phyloP scores from a whole-genome alignment of 2,329 filamentous ascomycete genomes.

The Apiospora aurea region DNA sequence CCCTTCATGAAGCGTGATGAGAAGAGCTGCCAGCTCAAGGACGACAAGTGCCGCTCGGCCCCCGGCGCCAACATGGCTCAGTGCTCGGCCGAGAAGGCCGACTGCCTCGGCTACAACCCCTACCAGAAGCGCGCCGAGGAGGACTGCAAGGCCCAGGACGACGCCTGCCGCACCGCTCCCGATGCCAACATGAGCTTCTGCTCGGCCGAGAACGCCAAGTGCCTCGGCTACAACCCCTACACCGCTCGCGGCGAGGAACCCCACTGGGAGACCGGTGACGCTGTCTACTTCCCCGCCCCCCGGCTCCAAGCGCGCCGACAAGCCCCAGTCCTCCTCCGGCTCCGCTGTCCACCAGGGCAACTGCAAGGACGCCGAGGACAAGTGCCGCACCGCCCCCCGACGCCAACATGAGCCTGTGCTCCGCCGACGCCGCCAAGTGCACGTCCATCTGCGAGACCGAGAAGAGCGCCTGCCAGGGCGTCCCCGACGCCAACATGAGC shows the following conservation, averaged over 20 bases:
- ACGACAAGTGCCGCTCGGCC: neutral
- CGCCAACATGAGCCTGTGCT: constrained; percentile 4
- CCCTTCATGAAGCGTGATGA: neutral
- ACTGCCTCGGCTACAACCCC: neutral
- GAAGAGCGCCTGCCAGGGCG: neutral
- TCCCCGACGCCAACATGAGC: constrained; percentile 9
- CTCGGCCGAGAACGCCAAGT: neutral
- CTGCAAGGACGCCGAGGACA: too few relatives aligned
- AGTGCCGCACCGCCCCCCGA: neutral
- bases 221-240: neutral
- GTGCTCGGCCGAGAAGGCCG: neutral
- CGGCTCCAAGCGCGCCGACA: neutral
- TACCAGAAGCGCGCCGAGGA: neutral
- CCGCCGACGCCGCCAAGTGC: neutral
- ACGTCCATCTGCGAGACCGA: neutral
- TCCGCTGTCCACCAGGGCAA: too few relatives aligned
- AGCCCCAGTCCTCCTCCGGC: too few relatives aligned
- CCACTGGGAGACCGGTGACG: neutral
- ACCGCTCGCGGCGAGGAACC: neutral
- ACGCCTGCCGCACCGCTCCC: constrained; percentile 1
- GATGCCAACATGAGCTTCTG: constrained; percentile 9
- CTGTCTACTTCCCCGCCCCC: too few relatives aligned
- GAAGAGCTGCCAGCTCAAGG: neutral
- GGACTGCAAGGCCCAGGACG: neutral
- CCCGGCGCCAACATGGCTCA: constrained; percentile 10